phyloP scores from a whole-genome alignment of 2,329 filamentous ascomycete genomes.

The Ascochyta koolunga region DNA sequence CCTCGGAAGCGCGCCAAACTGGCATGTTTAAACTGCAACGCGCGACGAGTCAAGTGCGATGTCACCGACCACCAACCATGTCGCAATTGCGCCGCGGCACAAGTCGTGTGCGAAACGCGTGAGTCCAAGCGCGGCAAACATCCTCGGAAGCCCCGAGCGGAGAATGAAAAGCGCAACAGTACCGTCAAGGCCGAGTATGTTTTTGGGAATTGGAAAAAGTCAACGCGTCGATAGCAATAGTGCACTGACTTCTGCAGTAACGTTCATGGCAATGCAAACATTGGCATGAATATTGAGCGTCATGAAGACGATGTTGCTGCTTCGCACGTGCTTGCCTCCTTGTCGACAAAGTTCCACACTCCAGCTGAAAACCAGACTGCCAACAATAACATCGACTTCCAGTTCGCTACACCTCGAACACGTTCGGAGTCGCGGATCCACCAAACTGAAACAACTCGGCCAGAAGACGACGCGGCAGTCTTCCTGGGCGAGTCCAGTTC shows the following conservation, averaged over 20 bases:
- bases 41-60: constrained; percentile 55
- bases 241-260: background rate
- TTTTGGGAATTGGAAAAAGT: background rate
- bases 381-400: constrained; percentile 15
- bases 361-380: constrained; percentile 22
- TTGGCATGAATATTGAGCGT: constrained; percentile 22
- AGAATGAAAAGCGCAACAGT: constrained; percentile 24
- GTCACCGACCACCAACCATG: constrained; percentile 54
- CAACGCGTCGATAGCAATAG: background rate
- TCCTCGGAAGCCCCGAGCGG: constrained; percentile 25
- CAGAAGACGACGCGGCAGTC: constrained; percentile 35
- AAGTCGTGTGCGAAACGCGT: constrained; percentile 50
- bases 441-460: constrained; percentile 26
- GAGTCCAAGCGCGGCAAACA: constrained; percentile 54
- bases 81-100: constrained; percentile 49
- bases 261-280: constrained; percentile 2
- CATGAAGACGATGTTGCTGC: constrained; percentile 39
- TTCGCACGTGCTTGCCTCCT: constrained; percentile 37
- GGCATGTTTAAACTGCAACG: constrained; percentile 53
- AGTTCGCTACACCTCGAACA: constrained; percentile 21
- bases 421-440: constrained; percentile 15
- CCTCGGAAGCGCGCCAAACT: constrained; percentile 49
- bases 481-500: constrained; percentile 58
- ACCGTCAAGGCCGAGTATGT: constrained; percentile 23
- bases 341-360: constrained; percentile 36